Conservation (phyloP, 163 green algal species). For the Smithsoniella earleae region DNA sequence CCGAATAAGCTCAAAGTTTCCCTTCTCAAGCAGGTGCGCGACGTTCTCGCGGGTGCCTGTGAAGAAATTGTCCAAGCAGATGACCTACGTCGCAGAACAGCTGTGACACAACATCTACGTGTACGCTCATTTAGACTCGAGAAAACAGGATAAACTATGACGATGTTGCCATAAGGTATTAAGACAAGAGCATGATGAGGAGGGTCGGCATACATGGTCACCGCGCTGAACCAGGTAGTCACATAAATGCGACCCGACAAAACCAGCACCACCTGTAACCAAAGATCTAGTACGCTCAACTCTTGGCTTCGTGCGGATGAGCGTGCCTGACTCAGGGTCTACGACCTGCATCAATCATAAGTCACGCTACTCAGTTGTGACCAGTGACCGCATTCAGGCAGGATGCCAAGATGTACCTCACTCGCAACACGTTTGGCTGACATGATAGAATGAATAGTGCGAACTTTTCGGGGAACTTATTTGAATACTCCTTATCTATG, state of each 20-base stretch:
- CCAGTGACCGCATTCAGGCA: not conserved
- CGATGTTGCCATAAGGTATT: no score
- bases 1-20: conserved; percentile 94
- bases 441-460: no score
- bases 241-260: conserved; percentile 87
- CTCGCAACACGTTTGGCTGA: conserved; percentile 19
- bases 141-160: no score
- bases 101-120: no score
- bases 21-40: conserved; percentile 64
- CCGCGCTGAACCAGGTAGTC: conserved; percentile 78
- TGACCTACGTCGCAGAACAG: conserved; percentile 73
- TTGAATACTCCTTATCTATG: no score
- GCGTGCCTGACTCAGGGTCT: conserved; percentile 32
- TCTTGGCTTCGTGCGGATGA: conserved; percentile 80
- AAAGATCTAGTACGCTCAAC: conserved; percentile 74
- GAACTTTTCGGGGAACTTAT: no score
- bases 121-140: no score
- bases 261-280: conserved; percentile 88
- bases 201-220: conserved; percentile 59
- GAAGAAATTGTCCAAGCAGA: conserved; percentile 99
- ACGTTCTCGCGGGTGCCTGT: conserved; percentile 96
- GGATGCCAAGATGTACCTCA: not conserved
- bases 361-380: not conserved
- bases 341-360: conserved; percentile 21
- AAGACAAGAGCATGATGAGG: no score